Percentiles rank a stretch among this genome's conserved stretches.
phyloP scores from a whole-genome alignment of 75 land plant genomes.

The Pinus tabuliformis region DNA sequence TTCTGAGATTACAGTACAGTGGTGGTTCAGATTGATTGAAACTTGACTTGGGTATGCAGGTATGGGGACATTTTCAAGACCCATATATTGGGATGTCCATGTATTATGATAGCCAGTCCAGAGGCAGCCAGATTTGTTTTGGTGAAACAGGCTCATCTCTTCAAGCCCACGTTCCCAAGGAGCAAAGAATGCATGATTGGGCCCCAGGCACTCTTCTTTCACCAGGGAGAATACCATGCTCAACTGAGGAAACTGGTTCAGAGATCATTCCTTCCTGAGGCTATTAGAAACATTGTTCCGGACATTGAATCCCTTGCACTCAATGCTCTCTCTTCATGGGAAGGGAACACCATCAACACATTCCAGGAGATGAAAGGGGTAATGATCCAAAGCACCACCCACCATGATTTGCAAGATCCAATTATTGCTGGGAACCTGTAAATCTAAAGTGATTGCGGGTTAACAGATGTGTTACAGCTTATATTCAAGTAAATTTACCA shows the following conservation, averaged over 20 bases:
- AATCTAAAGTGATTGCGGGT: too few relatives aligned
- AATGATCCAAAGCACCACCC: neutral
- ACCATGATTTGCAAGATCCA: neutral
- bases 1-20: too few relatives aligned
- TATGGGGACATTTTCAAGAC: conserved; percentile 84
- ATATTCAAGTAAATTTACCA: neutral
- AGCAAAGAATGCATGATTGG: conserved; percentile 92
- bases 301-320: conserved; percentile 57
- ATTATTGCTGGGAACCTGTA: neutral
- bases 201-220: conserved; percentile 83
- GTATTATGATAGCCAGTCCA: conserved; percentile 88
- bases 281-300: conserved; percentile 46
- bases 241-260: conserved; percentile 64
- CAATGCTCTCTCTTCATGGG: conserved; percentile 43
- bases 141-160: conserved; percentile 65
- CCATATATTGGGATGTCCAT: conserved; percentile 83
- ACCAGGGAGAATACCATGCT: conserved; percentile 82
- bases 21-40: neutral
- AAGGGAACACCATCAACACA: conserved; percentile 58
- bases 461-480: neutral
- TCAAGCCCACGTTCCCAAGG: conserved; percentile 89
- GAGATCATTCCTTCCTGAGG: conserved; percentile 67
- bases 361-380: conserved; percentile 89
- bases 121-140: conserved; percentile 78
- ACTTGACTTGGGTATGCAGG: conserved; percentile 19